Percentiles rank a stretch among this genome's conserved stretches.
Conservation (phyloP, 257 asterid species). For the Vinca minor region DNA sequence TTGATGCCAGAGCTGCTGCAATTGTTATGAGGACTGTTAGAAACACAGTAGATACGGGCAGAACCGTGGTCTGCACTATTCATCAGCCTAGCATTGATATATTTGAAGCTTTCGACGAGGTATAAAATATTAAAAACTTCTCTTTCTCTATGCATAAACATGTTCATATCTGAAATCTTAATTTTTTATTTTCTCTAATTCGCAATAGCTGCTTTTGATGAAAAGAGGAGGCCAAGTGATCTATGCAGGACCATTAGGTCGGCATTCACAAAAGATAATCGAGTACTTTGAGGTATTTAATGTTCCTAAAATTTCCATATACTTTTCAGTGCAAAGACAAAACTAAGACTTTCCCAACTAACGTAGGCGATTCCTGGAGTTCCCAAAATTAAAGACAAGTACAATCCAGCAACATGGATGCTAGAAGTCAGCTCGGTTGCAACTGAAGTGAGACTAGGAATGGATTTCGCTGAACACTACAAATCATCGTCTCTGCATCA, state of each 20-base stretch:
- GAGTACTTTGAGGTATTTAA: constrained; percentile 50
- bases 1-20: constrained; percentile 73
- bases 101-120: constrained; percentile 69
- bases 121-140: constrained; percentile 9
- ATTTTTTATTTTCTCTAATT: constrained; percentile 3
- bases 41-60: constrained; percentile 69
- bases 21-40: constrained; percentile 68
- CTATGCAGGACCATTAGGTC: constrained; percentile 56
- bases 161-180: not conserved
- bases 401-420: constrained; percentile 94
- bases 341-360: not conserved
- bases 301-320: not conserved
- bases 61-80: constrained; percentile 66
- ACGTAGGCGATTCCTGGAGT: constrained; percentile 58
- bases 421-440: constrained; percentile 68
- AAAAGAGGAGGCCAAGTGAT: constrained; percentile 61
- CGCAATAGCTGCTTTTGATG: constrained; percentile 52
- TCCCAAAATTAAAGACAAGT: constrained; percentile 57
- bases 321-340: not conserved
- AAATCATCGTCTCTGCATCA: constrained; percentile 40
- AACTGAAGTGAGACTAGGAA: constrained; percentile 48
- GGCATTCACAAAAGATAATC: constrained; percentile 34
- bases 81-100: constrained; percentile 70
- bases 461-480: constrained; percentile 63
- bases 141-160: not conserved